Base-by-base conservation (phyloP, 306 rosid species). In the Trifolium fragiferum region DNA sequence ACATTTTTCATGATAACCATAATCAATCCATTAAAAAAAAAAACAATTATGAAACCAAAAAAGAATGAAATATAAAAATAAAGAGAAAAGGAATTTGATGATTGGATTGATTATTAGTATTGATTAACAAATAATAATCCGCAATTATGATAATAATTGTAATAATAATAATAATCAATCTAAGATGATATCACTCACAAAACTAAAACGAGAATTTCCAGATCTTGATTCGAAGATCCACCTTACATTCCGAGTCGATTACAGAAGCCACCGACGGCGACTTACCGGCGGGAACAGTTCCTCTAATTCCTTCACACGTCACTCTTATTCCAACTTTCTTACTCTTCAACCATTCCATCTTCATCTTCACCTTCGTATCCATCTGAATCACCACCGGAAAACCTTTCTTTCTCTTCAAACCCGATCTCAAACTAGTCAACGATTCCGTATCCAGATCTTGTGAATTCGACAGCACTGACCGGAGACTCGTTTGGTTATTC, bases 141-240 rank as follows among this genome's bases (percentile, higher is more conserved):
- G 33, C 43, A 25, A 15, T 59, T 40, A 7, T 35, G 18, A 68
- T 68, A 68, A 46, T 55, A 68, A 75, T 47, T 2, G 30, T 53
- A 47, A 54, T 12, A 15, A 76, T 76, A 47, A 54, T 12, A 12
- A 54, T 12, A 12, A 76, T 76, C 55, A 47, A 68, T 40, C 32
- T 63, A 55, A 35, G 53, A 37, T 2, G 13, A 53, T 33, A 15
- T 44, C 57, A 43, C 72, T 43, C 72, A 57, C 51, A 33, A 21
- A 8, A 33, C 57, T 77, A 91, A 63, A 92, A 80, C 1, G 95
- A 90, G 75, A 84, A 95, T 78, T 90, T 95, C 98, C 98, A 95
- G 89, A 95, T 90, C 96, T 89, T 95, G 90, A 95, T 86, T 76
- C 99, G 89, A 46, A 95, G 96, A 90, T 90, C 97, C 68, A 94